Evolutionary conservation across 805 yeast genomes (phyloP), one percentile per base, ranked within the genome.

Genomic region (Teunomyces stri): DNA sequence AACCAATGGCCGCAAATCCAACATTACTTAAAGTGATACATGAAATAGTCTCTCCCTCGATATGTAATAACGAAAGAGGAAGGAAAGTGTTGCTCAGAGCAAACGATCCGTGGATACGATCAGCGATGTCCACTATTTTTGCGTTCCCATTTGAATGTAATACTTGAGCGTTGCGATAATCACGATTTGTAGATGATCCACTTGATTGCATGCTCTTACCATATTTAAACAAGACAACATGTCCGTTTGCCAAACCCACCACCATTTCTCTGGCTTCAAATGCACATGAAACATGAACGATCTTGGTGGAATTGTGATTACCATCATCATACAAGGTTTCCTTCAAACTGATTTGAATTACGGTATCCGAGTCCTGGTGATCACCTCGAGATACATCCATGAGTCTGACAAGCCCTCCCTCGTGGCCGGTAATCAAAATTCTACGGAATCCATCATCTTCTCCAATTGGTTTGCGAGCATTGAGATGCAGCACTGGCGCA

Each of bases 331-430:
- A 62, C 37, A 72, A 58, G 1, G 72, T 65, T 34, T 65, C 69
- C 29, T 60, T 59, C 41, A 72, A 59, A 45, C 66, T 61, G 28
- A 71, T 53, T 50, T 68, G 72, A 1, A 72, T 57, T 6, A 59
- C 53, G 31, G 58, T 59, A 42, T 66, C 72, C 7, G 61, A 54
- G 20, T 65, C 71, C 42, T 55, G 64, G 20, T 58, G 63, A 41
- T 88, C 96, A 16, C 87, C 86, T 47, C 83, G 81, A 0, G 95
- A 82, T 0, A 89, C 84, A 66, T 92, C 96, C 82, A 90, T 84
- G 7, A 92, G 72, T 45, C 97, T 76, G 0, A 94, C 80, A 30
- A 84, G 78, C 0, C 97, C 98, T 61, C 85, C 85, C 30, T 83
- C 79, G 60, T 94, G 96, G 0, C 97, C 98, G 0, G 96, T 84